Percentiles rank a stretch among this genome's conserved stretches.
These are phyloP conservation scores for Solanum infundibuliforme DNA, from an alignment of 257 asterid species.

Conservation along the genomic window DNA sequence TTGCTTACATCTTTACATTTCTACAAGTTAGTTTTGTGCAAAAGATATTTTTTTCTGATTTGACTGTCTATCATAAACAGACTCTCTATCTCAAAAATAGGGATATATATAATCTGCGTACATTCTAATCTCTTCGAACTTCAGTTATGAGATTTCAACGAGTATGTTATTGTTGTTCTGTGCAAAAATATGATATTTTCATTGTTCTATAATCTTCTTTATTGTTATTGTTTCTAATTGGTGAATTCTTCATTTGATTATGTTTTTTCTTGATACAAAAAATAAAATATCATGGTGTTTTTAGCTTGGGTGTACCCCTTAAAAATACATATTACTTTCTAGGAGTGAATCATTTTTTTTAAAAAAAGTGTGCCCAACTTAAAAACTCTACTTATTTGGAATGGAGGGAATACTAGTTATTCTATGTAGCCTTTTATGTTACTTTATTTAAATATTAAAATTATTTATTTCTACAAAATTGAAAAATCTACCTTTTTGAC, in stretches of 20 bases:
- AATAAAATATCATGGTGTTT: no score
- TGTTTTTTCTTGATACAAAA: not conserved
- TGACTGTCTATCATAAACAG: not conserved
- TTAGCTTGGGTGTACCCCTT: accelerated
- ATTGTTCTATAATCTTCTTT: not conserved
- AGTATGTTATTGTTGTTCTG: not conserved
- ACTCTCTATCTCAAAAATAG: not conserved
- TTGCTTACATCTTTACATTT: not conserved
- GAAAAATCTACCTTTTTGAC: not conserved
- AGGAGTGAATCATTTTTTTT: not conserved
- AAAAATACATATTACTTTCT: not conserved
- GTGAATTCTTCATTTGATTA: not conserved
- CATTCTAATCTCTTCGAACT: accelerated
- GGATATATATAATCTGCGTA: accelerated
- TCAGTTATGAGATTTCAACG: accelerated
- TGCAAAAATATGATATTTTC: not conserved
- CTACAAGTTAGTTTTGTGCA: not conserved
- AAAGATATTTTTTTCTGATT: not conserved
- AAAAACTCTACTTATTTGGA: not conserved
- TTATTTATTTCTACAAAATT: not conserved
- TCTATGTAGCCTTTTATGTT: not conserved
- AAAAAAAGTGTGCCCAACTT: not conserved
- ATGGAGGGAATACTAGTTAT: not conserved
- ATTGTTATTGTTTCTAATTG: not conserved
- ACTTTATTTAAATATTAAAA: not conserved